These are phyloP conservation scores for Pseudogymnoascus sp. DNA, from an alignment of 2,329 filamentous ascomycete genomes.

Conservation along the genomic window DNA sequence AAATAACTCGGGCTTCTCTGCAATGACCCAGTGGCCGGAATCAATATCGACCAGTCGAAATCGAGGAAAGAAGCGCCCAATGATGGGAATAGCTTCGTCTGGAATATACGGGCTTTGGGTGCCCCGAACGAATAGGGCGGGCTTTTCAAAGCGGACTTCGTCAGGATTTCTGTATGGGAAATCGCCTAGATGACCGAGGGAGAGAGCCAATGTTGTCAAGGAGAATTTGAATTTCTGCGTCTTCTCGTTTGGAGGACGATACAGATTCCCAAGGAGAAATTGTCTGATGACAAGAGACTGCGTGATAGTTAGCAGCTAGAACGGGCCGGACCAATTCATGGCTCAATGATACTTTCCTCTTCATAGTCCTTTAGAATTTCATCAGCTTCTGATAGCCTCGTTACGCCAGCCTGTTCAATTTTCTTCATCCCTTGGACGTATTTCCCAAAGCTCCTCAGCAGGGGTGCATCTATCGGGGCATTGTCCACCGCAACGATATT, in stretches of 20 bases:
- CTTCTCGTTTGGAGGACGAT: slow-evolving; percentile 45
- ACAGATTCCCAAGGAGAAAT: slow-evolving; percentile 83
- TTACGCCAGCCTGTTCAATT: slow-evolving; percentile 63
- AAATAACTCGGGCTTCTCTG: slow-evolving; percentile 78
- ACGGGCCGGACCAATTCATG: neutral
- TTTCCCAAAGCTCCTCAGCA: slow-evolving; percentile 66
- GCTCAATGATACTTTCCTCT: slow-evolving; percentile 37
- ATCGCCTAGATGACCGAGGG: slow-evolving; percentile 70
- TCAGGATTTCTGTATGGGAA: slow-evolving; percentile 78
- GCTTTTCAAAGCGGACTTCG: slow-evolving; percentile 63
- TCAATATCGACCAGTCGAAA: slow-evolving; percentile 70
- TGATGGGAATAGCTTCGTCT: slow-evolving; percentile 70
- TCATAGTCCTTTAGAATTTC: slow-evolving; percentile 70
- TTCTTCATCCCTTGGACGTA: slow-evolving; percentile 81
- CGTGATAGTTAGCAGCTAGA: neutral
- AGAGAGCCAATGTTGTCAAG: slow-evolving; percentile 58
- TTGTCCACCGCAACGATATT: slow-evolving; percentile 85
- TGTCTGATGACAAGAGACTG: slow-evolving; percentile 71
- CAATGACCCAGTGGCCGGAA: slow-evolving; percentile 80
- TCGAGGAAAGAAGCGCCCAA: slow-evolving; percentile 74
- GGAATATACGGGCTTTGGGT: slow-evolving; percentile 72
- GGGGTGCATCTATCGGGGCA: slow-evolving; percentile 72
- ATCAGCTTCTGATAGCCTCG: slow-evolving; percentile 71
- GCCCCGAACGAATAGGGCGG: slow-evolving; percentile 73
- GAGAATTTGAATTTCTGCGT: slow-evolving; percentile 73